Evolutionary conservation across 192 early-diverging fungal species (phyloP).

Genomic region (Mortierella antarctica): DNA sequence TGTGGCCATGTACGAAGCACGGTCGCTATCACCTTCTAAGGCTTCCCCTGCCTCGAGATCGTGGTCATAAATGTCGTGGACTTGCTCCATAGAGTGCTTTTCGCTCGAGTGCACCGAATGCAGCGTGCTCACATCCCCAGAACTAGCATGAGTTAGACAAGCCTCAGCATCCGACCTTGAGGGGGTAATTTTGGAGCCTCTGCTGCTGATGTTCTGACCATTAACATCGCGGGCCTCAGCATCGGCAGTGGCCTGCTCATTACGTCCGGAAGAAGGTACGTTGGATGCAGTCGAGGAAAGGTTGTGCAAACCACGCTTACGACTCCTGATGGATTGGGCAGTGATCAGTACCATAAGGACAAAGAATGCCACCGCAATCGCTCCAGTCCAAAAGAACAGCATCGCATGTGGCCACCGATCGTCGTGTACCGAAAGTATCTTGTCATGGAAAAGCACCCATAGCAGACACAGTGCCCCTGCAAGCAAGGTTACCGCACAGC

Average conservation of each 20-base stretch:
- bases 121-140: constrained; percentile 13
- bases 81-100: not conserved
- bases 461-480: constrained; percentile 18
- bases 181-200: constrained; percentile 1
- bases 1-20: not conserved
- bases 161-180: constrained; percentile 14
- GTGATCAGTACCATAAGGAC: constrained; percentile 14
- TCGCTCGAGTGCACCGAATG: constrained; percentile 12
- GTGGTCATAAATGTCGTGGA: not conserved
- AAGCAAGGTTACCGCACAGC: constrained; percentile 19
- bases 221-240: not conserved
- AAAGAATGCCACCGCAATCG: constrained; percentile 24
- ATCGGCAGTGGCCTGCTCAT: not conserved
- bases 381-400: constrained; percentile 36
- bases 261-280: not conserved
- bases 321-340: constrained; percentile 18
- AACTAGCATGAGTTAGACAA: constrained; percentile 11
- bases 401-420: constrained; percentile 11
- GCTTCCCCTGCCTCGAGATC: not conserved
- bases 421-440: constrained; percentile 12
- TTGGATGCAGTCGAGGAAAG: not conserved
- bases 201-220: not conserved
- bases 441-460: constrained; percentile 22
- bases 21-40: not conserved
- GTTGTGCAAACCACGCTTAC: constrained; percentile 10